Conservation (phyloP, 225 moss, liverwort and hornwort species). For the Sphagnum contortum region DNA sequence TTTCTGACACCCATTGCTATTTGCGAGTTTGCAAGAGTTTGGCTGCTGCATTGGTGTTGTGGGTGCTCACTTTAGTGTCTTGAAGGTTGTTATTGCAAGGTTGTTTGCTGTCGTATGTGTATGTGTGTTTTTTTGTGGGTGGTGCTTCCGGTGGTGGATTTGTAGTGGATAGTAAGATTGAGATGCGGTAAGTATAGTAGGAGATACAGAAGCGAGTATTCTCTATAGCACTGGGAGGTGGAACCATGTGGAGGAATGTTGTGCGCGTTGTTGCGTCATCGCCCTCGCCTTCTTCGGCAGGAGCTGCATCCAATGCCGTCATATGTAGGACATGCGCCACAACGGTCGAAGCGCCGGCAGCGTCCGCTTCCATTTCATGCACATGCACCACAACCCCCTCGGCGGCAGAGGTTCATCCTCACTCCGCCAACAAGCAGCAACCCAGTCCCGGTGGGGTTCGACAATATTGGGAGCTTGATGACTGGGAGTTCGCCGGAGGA, state of each 20-base stretch:
- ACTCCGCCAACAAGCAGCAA: conserved; percentile 7
- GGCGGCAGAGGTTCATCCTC: conserved; percentile 5
- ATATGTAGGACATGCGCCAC: conserved; percentile 28
- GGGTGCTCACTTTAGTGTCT: too few species aligned
- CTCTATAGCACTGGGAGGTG: conserved; percentile 17
- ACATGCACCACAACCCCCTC: conserved; percentile 11
- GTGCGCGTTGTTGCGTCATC: conserved; percentile 15
- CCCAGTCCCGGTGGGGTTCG: conserved; percentile 4
- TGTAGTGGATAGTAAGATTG: too few species aligned
- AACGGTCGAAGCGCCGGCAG: conserved; percentile 6
- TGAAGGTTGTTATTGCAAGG: too few species aligned
- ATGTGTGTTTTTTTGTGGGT: too few species aligned
- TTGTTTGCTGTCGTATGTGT: too few species aligned
- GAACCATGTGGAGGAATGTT: conserved; percentile 31
- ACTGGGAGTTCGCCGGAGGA: conserved; percentile 45
- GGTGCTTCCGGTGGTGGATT: too few species aligned
- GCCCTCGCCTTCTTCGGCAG: conserved; percentile 13
- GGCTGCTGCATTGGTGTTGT: too few species aligned
- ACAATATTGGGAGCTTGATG: conserved; percentile 29
- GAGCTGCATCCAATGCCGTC: background rate
- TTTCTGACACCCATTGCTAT: too few species aligned
- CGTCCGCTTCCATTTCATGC: conserved; percentile 14
- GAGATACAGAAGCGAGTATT: too few species aligned
- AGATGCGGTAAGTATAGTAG: too few species aligned
- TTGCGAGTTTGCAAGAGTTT: too few species aligned